Evolutionary conservation across 805 yeast species (phyloP).

Genomic region (Candida fluviatilis): DNA sequence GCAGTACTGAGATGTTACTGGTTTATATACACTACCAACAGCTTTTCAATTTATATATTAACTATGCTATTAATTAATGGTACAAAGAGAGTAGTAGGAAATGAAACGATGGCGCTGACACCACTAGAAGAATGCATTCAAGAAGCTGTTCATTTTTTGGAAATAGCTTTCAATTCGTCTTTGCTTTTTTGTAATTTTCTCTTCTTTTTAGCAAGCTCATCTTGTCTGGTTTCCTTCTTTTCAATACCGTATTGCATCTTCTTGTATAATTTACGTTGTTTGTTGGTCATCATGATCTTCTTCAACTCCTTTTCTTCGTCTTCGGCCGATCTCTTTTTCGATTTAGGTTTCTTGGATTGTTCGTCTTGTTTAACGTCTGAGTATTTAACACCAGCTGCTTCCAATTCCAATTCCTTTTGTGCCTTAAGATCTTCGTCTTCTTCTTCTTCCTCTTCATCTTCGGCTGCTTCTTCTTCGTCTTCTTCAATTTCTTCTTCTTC

Average conservation of each 20-base stretch:
- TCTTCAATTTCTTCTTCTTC: constrained; percentile 47
- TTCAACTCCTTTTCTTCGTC: constrained; percentile 86
- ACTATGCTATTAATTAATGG: constrained; percentile 1
- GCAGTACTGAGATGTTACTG: too few species aligned
- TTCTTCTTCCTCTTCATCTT: constrained; percentile 44
- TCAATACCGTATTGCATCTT: constrained; percentile 91
- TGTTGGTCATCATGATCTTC: constrained; percentile 96
- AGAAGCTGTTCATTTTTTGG: not conserved
- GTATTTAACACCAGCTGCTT: constrained; percentile 76
- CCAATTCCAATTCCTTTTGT: constrained; percentile 79
- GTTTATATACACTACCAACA: too few species aligned
- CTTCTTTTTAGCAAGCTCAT: constrained; percentile 63
- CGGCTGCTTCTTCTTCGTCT: constrained; percentile 40
- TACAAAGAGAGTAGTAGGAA: not conserved
- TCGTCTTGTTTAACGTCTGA: constrained; percentile 45
- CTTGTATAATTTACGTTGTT: constrained; percentile 89
- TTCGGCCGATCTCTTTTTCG: constrained; percentile 49
- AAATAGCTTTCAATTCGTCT: constrained; percentile 20
- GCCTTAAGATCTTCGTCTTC: constrained; percentile 65
- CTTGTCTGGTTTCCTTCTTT: constrained; percentile 74
- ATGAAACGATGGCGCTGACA: not conserved
- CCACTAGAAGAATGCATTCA: too few species aligned
- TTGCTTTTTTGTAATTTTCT: constrained; percentile 66
- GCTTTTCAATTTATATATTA: constrained; percentile 14
- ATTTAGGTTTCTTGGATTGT: constrained; percentile 28